phyloP scores from a whole-genome alignment of 805 yeast genomes.

The Diddensiella santjacobensis region DNA sequence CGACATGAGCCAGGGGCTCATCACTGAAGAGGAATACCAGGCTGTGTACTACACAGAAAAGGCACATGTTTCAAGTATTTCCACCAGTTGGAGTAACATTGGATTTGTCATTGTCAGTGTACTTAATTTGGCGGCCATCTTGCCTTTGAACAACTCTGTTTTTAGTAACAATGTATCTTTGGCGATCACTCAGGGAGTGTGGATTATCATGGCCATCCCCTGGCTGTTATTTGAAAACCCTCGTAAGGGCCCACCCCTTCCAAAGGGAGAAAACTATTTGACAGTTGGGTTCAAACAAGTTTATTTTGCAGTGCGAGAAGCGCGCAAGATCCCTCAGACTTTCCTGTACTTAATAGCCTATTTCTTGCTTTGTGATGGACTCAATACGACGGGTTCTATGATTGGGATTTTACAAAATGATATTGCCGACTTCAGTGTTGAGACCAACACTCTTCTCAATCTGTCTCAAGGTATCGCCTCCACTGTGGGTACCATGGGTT shows the following conservation, averaged over 20 bases:
- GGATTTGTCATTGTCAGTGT: slow-evolving; percentile 12
- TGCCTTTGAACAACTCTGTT: slow-evolving; percentile 10
- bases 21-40: slow-evolving; percentile 12
- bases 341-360: slow-evolving; percentile 13
- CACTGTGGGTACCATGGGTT: slow-evolving; percentile 12
- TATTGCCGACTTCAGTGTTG: slow-evolving; percentile 14
- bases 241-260: slow-evolving; percentile 14
- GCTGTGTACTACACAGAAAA: slow-evolving; percentile 12
- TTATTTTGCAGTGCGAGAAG: slow-evolving; percentile 11
- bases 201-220: slow-evolving; percentile 18
- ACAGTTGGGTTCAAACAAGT: slow-evolving; percentile 17
- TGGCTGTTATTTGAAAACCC: slow-evolving; percentile 15
- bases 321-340: slow-evolving; percentile 16
- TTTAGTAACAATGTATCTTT: slow-evolving; percentile 15
- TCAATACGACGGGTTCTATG: slow-evolving; percentile 18
- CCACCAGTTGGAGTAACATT: slow-evolving; percentile 18
- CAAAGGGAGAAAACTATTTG: slow-evolving; percentile 13
- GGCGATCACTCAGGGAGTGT: slow-evolving; percentile 16
- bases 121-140: slow-evolving; percentile 15
- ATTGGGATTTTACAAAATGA: slow-evolving; percentile 17
- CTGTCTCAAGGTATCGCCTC: slow-evolving; percentile 16
- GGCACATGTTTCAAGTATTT: slow-evolving; percentile 17
- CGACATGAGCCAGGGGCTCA: slow-evolving; percentile 13
- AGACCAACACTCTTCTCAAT: slow-evolving; percentile 14
- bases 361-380: slow-evolving; percentile 17